Evolutionary conservation across 2,329 filamentous ascomycete species (phyloP), one percentile per base, ranked within the genome.

Genomic region (Ceratocystiopsis minuta): DNA sequence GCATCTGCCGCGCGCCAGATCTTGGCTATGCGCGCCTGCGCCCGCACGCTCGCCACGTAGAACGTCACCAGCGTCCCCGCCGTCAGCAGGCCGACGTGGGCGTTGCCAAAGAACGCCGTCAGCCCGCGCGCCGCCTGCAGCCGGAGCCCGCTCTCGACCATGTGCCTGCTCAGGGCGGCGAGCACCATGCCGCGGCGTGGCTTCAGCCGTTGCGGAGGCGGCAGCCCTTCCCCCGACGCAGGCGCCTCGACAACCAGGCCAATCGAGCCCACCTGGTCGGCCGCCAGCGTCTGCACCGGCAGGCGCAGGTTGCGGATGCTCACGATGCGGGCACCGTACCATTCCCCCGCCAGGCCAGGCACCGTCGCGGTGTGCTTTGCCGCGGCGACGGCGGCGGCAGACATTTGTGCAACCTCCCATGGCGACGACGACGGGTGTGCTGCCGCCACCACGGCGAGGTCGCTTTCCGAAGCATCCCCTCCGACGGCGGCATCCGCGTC

Each of bases 301-400:
- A 95, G 65, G 6, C 88, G 75, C 10, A 98, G 65, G 51, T 94
- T 93, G 17, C 88, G 79, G 36, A 95, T 78, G 51, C 87, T 96
- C 37, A 83, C 78, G 41, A 96, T 75, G 36, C 72, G 77, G 6
- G 88, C 85, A 18, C 68, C 68, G 47, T 83, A 76, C 88, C 88
- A 96, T 57, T 84, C 78, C 15, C 67, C 73, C 49, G 67, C 72
- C 51, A 61, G 64, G 3, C 64, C 55, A 14, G 68, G 68, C 16
- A 67, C 65, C 7, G 68, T 62, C 35, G 70, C 55, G 33, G 32
- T 6, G 6, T 6, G 6, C 24, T 6, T 6, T 12, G 24, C 24
- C 24, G 24, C 6, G 6, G 24, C 24, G 6, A 12, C 32, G 11
- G 31, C 31, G 11, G 32, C 32, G 6, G 66, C 58, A 2, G 70